A percentile compares a stretch with the other conserved stretches of the same genome.
phyloP scores from a whole-genome alignment of 2,329 filamentous ascomycete species.

The Ilyonectria sp. region DNA sequence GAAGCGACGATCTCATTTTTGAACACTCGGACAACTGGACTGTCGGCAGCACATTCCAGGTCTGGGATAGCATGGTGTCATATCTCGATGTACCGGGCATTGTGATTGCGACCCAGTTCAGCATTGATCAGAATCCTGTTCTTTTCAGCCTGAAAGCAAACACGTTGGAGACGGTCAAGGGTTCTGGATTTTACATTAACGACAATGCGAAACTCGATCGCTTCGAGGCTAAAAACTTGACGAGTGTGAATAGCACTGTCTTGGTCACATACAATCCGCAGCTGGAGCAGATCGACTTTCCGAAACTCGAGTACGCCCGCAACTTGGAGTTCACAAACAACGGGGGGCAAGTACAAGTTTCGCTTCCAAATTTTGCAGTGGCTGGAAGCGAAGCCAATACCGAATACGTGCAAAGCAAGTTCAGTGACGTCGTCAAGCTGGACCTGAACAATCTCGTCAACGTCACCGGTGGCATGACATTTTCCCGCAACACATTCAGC shows the following conservation, averaged over 20 bases:
- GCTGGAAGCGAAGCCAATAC: neutral
- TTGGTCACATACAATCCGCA: neutral
- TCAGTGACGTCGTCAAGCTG: neutral
- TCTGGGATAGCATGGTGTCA: neutral
- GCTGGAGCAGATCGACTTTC: conserved; percentile 5
- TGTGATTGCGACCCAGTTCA: neutral
- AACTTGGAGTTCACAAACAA: neutral
- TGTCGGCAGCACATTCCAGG: neutral
- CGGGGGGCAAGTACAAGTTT: neutral
- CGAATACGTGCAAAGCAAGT: neutral
- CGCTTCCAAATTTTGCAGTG: neutral
- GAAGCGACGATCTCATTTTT: neutral
- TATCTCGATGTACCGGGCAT: conserved; percentile 2
- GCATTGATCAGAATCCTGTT: neutral
- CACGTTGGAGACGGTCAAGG: neutral
- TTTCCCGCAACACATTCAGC: neutral
- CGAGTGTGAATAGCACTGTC: neutral
- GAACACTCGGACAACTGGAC: neutral
- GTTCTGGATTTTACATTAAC: too few species aligned
- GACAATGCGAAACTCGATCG: too few species aligned
- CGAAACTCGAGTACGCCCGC: conserved; percentile 1
- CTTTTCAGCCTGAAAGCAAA: neutral
- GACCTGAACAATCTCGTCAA: neutral
- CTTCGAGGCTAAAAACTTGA: neutral
- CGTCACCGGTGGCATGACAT: neutral